phyloP scores from a whole-genome alignment of 257 asterid species.

The Linderniella brevidens region DNA sequence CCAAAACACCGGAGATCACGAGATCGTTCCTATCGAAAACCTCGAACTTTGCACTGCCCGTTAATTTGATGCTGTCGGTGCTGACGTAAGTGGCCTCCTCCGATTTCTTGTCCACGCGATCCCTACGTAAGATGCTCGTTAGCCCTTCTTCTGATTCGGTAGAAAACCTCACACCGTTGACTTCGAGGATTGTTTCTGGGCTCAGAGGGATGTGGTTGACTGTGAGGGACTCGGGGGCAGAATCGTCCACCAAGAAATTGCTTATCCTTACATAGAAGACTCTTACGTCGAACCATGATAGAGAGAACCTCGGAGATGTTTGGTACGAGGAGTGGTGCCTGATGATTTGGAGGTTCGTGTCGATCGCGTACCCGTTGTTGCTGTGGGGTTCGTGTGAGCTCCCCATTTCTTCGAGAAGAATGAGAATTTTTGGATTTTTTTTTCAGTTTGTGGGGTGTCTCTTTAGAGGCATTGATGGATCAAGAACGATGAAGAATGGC shows the following conservation, averaged over 20 bases:
- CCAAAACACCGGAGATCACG: conserved; percentile 53
- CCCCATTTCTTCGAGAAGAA: conserved; percentile 23
- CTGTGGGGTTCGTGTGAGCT: conserved; percentile 23
- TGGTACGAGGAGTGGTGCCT: conserved; percentile 41
- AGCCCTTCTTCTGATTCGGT: conserved; percentile 45
- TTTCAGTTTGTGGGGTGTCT: conserved; percentile 14
- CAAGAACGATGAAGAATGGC: conserved; percentile 3
- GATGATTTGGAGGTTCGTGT: conserved; percentile 36
- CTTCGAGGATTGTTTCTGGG: conserved; percentile 63
- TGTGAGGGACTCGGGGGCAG: conserved; percentile 55
- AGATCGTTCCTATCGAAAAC: conserved; percentile 46
- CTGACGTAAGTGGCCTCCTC: conserved; percentile 86
- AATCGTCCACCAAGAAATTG: conserved; percentile 43
- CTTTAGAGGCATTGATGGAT: conserved; percentile 19
- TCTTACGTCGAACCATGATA: conserved; percentile 41
- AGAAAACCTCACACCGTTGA: conserved; percentile 53
- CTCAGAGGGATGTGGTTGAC: conserved; percentile 52
- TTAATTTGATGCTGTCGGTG: conserved; percentile 54
- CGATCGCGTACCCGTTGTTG: conserved; percentile 40
- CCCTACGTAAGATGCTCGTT: conserved; percentile 57
- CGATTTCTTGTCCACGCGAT: conserved; percentile 60
- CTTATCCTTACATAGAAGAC: conserved; percentile 74
- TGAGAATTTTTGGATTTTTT: conserved; percentile 1
- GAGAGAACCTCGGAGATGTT: conserved; percentile 19
- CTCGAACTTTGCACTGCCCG: conserved; percentile 61